Percentiles rank a stretch among this genome's conserved stretches.
These are phyloP conservation scores for Pythium monospermum DNA, from an alignment of 352 stramenopile genomes.

Conservation along the genomic window DNA sequence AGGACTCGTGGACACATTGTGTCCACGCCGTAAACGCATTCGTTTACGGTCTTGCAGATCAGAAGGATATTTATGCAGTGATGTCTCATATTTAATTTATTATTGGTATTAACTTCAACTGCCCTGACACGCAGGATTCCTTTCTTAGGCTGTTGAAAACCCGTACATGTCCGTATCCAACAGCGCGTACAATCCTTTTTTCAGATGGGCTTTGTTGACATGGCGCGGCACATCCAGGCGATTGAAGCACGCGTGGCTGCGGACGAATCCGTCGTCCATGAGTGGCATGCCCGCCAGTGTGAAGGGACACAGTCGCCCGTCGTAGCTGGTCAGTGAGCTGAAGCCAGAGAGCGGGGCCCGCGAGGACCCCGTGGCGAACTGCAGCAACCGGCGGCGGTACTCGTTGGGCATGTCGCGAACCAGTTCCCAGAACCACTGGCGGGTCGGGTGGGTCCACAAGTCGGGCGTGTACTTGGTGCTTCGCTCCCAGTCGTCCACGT, in stretches of 20 bases:
- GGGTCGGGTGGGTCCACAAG: slow-evolving; percentile 28
- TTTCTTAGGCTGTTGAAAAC: slow-evolving; percentile 51
- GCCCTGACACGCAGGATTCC: no score
- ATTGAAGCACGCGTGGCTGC: slow-evolving; percentile 78
- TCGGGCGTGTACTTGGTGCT: slow-evolving; percentile 72
- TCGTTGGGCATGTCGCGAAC: slow-evolving; percentile 86
- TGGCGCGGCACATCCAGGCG: slow-evolving; percentile 95
- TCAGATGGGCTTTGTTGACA: slow-evolving; percentile 81
- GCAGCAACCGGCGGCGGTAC: slow-evolving; percentile 63
- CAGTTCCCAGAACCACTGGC: slow-evolving; percentile 95
- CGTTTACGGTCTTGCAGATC: no score
- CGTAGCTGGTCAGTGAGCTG: slow-evolving; percentile 10
- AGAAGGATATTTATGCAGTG: no score
- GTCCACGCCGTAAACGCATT: no score
- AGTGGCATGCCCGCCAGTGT: slow-evolving; percentile 39
- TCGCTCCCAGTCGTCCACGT: slow-evolving; percentile 94
- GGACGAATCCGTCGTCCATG: slow-evolving; percentile 33
- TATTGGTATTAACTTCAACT: no score
- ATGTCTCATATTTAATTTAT: no score
- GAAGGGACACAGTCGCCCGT: slow-evolving; percentile 54
- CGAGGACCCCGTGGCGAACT: slow-evolving; percentile 79
- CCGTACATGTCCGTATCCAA: slow-evolving; percentile 63
- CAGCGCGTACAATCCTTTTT: slow-evolving; percentile 52
- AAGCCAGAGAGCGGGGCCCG: slow-evolving; percentile 32
- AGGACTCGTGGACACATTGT: no score